Percentiles rank a stretch among this genome's conserved stretches.
phyloP scores from a whole-genome alignment of 768 basidiomycete genomes.

The Boletales sp. region DNA sequence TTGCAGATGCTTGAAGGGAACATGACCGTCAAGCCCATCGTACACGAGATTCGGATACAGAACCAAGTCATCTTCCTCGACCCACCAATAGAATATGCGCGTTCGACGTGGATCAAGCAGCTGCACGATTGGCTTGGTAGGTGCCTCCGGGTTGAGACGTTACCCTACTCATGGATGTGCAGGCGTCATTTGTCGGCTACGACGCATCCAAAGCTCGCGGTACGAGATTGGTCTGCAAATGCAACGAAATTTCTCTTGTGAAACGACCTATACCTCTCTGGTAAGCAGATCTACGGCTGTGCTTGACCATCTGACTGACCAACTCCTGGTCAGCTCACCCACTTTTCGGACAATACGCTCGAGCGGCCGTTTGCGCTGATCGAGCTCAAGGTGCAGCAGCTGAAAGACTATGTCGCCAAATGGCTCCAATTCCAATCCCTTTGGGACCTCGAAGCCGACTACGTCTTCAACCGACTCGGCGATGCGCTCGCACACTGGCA shows the following conservation, averaged over 20 bases:
- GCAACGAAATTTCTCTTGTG: slow-evolving; percentile 60
- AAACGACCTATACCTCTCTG: slow-evolving; percentile 80
- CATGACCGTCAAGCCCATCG: slow-evolving; percentile 78
- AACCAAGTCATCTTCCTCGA: slow-evolving; percentile 99
- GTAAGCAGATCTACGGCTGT: slow-evolving; percentile 38
- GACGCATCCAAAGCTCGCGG: slow-evolving; percentile 88
- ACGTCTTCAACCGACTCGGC: slow-evolving; percentile 92
- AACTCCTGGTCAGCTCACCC: slow-evolving; percentile 53
- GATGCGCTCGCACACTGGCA: slow-evolving; percentile 95
- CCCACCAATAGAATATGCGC: slow-evolving; percentile 93
- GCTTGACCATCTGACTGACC: too few relatives aligned
- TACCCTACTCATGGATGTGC: neutral
- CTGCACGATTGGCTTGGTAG: slow-evolving; percentile 86
- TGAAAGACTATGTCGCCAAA: slow-evolving; percentile 90
- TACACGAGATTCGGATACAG: slow-evolving; percentile 96
- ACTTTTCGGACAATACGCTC: slow-evolving; percentile 68
- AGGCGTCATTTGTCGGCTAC: slow-evolving; percentile 86
- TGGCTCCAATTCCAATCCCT: slow-evolving; percentile 99
- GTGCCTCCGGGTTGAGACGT: slow-evolving; percentile 5
- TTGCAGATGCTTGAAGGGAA: slow-evolving; percentile 64
- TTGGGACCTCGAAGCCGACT: slow-evolving; percentile 97
- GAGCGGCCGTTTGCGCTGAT: slow-evolving; percentile 82
- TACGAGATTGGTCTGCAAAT: slow-evolving; percentile 97
- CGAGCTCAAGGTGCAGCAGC: slow-evolving; percentile 81
- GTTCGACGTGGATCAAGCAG: slow-evolving; percentile 85